Percentiles rank a stretch among this genome's conserved stretches.
Conservation (phyloP, 768 basidiomycete species). For the Tulasnella sp. region DNA sequence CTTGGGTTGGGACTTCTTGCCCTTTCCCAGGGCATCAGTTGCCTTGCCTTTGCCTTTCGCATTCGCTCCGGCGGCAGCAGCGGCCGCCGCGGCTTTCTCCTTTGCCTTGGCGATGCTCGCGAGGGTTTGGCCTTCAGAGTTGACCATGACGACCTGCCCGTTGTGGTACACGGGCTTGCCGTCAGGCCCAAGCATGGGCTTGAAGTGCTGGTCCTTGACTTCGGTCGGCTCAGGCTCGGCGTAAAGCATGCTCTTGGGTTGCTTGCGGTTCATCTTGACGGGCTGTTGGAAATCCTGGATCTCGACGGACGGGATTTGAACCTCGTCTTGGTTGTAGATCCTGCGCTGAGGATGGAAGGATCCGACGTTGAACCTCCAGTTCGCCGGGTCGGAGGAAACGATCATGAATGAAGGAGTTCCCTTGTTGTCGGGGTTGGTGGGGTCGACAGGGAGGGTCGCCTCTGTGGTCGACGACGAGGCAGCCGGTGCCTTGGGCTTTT, state of each 20-base stretch:
- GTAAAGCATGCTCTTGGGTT: constrained; percentile 33
- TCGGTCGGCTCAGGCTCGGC: constrained; percentile 6
- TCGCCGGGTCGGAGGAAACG: constrained; percentile 39
- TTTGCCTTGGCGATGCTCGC: constrained; percentile 35
- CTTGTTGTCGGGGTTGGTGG: background rate
- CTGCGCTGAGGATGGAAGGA: constrained; percentile 48
- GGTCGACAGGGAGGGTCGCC: background rate
- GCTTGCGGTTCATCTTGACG: constrained; percentile 81
- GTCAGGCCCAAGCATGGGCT: constrained; percentile 43
- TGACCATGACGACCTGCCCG: constrained; percentile 66
- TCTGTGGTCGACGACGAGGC: background rate
- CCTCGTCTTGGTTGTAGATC: constrained; percentile 32
- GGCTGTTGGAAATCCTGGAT: constrained; percentile 57
- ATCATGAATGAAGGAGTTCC: constrained; percentile 24
- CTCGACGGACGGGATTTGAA: constrained; percentile 32
- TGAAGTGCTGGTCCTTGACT: constrained; percentile 15
- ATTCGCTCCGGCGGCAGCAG: background rate
- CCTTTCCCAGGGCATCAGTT: constrained; percentile 13
- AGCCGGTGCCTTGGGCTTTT: background rate
- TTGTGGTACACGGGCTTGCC: constrained; percentile 80
- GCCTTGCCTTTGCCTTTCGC: constrained; percentile 11
- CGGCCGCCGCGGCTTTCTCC: constrained; percentile 10
- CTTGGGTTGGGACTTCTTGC: constrained; percentile 58
- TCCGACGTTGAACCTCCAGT: constrained; percentile 90
- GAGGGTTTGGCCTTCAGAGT: constrained; percentile 41